Base-by-base conservation (phyloP, 139 green algal genomes). In the Monoraphidium neglectum region DNA sequence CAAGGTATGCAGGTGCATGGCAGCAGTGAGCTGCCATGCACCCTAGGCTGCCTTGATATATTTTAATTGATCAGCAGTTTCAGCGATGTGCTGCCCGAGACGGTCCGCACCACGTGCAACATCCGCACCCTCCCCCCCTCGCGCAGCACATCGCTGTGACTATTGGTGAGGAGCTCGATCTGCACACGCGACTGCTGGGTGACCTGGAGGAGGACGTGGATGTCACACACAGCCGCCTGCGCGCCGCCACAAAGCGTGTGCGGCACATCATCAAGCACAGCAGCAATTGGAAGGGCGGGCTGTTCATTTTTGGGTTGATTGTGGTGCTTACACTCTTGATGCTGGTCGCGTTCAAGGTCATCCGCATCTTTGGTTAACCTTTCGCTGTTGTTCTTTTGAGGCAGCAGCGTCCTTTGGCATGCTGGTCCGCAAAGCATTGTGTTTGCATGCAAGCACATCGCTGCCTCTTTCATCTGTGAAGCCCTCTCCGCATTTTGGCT, bases 161-260 rank as follows among this genome's bases (percentile, higher is more conserved):
- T 4, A 96, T 98, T 56, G 92, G 93, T 33, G 93, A 98, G 77
- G 94, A 98, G 85, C 78, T 95, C 3, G 82, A 91, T 57, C 83
- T 97, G 67, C 94, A 98, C 74, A 92, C 90, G 13, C 78, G 86
- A 28, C 83, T 98, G 81, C 86, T 98, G 59, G 91, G 95, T 32
- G 90, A 95, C 28, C 71, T 98, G 62, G 91, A 95, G 6, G 90
- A 96, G 18, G 89, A 94, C 12, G 87, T 97, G 40, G 90, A 94
- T 4, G 87, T 90, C 10, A 93, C 90, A 0, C 81, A 92, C 38
- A 89, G 60, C 33, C 80, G 89, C 18, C 69, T 97, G 61, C 59
- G 67, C 2, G 87, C 87, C 4, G 87, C 88, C 16, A 89, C 88
- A 33, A 87, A 83, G 61, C 79, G 84, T 32, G 72, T 68, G 68